Evolutionary conservation across 208 protist species (phyloP).

Genomic region (Spongospora subterranea): DNA sequence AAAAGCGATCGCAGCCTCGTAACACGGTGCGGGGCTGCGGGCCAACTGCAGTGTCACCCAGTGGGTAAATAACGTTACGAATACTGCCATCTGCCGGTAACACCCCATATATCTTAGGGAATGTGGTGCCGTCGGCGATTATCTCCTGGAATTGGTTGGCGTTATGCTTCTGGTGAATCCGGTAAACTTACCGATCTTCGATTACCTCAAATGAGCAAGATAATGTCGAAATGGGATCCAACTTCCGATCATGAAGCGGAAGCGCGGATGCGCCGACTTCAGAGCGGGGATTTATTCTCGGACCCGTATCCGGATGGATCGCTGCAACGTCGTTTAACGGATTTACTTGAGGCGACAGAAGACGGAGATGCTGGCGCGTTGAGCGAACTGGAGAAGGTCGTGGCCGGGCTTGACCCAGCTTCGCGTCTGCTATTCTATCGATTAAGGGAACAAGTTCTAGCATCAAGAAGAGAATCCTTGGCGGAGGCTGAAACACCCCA

Average conservation of each 20-base stretch:
- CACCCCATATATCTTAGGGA: too few species aligned
- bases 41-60: too few species aligned
- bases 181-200: too few species aligned
- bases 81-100: too few species aligned
- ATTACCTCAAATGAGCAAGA: too few species aligned
- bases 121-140: too few species aligned
- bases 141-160: too few species aligned
- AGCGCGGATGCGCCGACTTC: not conserved
- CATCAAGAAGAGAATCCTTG: not conserved
- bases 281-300: not conserved
- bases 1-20: too few species aligned
- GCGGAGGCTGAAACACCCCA: not conserved
- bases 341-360: not conserved
- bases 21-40: too few species aligned
- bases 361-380: not conserved
- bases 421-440: not conserved
- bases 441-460: not conserved
- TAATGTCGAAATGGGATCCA: not conserved
- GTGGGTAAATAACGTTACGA: too few species aligned
- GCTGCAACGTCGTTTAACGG: not conserved
- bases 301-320: slow-evolving; percentile 14
- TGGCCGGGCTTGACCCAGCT: not conserved
- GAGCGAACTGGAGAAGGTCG: not conserved
- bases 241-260: not conserved
- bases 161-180: too few species aligned